Conservation (phyloP, 2,329 filamentous ascomycete genomes). For the Lecanicillium sp. region DNA sequence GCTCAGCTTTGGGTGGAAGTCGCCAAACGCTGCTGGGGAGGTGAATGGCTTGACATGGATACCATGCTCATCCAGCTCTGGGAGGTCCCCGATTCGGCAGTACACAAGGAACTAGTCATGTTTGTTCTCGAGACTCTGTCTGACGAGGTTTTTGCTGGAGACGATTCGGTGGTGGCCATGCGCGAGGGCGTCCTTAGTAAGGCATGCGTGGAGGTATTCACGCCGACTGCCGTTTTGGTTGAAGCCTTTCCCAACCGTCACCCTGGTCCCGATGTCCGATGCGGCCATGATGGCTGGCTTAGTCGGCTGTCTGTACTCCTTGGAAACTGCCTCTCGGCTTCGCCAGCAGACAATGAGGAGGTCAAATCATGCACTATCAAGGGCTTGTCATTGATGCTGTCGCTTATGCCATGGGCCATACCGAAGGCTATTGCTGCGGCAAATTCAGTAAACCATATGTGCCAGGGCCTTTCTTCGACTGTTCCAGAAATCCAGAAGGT, state of each 20-base stretch:
- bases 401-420: conserved; percentile 81
- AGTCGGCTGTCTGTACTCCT: conserved; percentile 69
- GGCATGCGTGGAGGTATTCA: conserved; percentile 90
- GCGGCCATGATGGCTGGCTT: conserved; percentile 82
- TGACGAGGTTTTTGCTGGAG: conserved; percentile 87
- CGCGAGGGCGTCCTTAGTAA: conserved; percentile 80
- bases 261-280: conserved; percentile 61
- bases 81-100: conserved; percentile 58
- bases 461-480: conserved; percentile 61
- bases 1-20: conserved; percentile 92
- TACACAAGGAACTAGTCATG: conserved; percentile 79
- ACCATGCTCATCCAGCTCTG: conserved; percentile 73
- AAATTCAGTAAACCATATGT: conserved; percentile 63
- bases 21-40: conserved; percentile 88
- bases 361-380: conserved; percentile 68
- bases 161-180: conserved; percentile 79
- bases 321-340: conserved; percentile 62
- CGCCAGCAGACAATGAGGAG: conserved; percentile 58
- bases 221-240: conserved; percentile 65
- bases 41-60: conserved; percentile 95
- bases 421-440: conserved; percentile 72
- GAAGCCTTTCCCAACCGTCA: conserved; percentile 73
- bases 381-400: conserved; percentile 68
- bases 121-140: conserved; percentile 85
- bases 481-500: conserved; percentile 71